Conservation (phyloP, 306 rosid genomes). For the Mimosa bimucronata region DNA sequence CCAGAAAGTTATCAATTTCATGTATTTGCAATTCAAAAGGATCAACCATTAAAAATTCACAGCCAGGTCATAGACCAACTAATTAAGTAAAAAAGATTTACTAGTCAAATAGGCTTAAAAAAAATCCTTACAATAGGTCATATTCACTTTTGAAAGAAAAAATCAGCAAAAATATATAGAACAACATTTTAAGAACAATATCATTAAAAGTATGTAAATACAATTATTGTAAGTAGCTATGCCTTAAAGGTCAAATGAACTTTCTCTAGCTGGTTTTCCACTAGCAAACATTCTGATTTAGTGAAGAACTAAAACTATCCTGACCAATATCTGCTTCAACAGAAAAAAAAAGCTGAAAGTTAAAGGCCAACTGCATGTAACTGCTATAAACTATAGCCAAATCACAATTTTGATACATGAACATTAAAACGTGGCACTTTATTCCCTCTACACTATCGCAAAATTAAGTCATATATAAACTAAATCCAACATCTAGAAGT, state of each 20-base stretch:
- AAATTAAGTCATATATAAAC: background rate
- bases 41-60: conserved; percentile 15
- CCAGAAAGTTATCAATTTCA: conserved; percentile 21
- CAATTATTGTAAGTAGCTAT: background rate
- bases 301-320: background rate
- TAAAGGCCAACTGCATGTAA: background rate
- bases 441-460: background rate
- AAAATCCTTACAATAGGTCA: conserved; percentile 6
- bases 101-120: background rate
- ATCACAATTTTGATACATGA: background rate
- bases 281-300: background rate
- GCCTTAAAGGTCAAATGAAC: background rate
- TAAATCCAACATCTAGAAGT: background rate
- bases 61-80: conserved; percentile 12
- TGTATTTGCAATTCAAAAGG: conserved; percentile 13
- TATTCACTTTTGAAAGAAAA: background rate
- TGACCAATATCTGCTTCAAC: background rate
- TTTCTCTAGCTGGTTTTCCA: background rate
- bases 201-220: background rate
- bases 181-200: background rate
- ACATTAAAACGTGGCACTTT: background rate
- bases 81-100: background rate
- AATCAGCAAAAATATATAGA: background rate
- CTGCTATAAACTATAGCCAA: background rate
- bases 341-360: background rate